Base-by-base conservation (phyloP, 192 early-diverging fungal genomes). In the Entomortierella beljakovae region DNA sequence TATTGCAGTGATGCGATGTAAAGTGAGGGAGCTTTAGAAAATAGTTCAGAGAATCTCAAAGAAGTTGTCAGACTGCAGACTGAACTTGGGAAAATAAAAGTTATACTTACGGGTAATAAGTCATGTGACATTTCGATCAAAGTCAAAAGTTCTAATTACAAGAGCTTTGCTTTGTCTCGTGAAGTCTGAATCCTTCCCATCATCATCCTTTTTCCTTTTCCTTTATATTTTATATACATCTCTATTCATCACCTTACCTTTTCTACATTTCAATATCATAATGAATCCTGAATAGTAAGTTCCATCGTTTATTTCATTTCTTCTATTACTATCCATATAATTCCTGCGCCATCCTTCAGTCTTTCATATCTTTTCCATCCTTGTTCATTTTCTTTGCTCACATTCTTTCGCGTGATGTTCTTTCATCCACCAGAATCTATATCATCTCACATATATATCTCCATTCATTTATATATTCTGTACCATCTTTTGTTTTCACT, bases 261-360 rank as follows among this genome's bases (percentile, higher is more conserved):
- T 25, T 32, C 25, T 34, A 15, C 58, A 50, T n/a, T 20, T 33
- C 33, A 33, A 50, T 57, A 31, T 11, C 71, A 76, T 32, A 28
- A 67, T 68, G 82, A 84, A 84, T 58, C 80, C 80, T 13, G 82
- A 84, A 79, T 84, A 82, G 81, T 84, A 77, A 84, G 81, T 79
- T 11, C 9, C 0, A 42, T 28, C 23, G 16, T 33, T 25, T 23
- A 11, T 10, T 31, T 16, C 28, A 37, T 11, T 23, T 28, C 2
- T 58, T 9, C 31, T 49, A 8, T 28, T 29, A 35, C 34, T 26
- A 22, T 34, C 1, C 25, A 8, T 18, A 16, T 48, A n/a, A n/a
- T n/a, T n/a, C n/a, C n/a, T n/a, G n/a, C n/a, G n/a, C n/a, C n/a
- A 40, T 40, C 37, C 6, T 13, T 9, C 13, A 40, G 37, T 40